Conservation (phyloP, 129 eudicot genomes). For the Kitagawia praeruptora region DNA sequence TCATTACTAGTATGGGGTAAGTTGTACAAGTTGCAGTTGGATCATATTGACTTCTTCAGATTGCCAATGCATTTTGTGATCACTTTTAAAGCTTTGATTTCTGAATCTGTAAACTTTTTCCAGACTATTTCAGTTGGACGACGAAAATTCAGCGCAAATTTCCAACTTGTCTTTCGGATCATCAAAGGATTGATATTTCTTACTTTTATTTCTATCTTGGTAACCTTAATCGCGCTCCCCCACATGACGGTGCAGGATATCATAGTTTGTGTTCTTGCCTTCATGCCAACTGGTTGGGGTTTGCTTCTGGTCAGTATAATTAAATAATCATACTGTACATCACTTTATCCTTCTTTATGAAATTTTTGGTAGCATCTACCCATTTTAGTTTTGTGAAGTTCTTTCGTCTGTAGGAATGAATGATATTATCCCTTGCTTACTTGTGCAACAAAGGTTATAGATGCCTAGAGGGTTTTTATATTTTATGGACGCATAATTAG, state of each 20-base stretch:
- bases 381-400: neutral
- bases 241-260: slow-evolving; percentile 80
- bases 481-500: neutral
- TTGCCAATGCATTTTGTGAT: neutral
- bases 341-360: neutral
- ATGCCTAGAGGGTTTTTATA: neutral
- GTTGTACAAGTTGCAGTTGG: neutral
- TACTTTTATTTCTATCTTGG: slow-evolving; percentile 71
- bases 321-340: neutral
- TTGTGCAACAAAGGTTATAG: neutral
- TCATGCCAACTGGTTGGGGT: slow-evolving; percentile 99
- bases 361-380: neutral
- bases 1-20: neutral
- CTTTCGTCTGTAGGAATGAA: neutral
- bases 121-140: slow-evolving; percentile 96
- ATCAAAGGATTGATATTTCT: slow-evolving; percentile 85
- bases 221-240: slow-evolving; percentile 56
- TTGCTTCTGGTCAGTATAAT: slow-evolving; percentile 65
- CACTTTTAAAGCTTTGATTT: neutral
- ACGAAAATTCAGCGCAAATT: slow-evolving; percentile 80
- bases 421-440: neutral
- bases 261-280: slow-evolving; percentile 86
- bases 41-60: neutral
- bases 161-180: slow-evolving; percentile 84
- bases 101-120: slow-evolving; percentile 7